Base-by-base conservation (phyloP, 176 grass and related monocot genomes). In the Canna indica region DNA sequence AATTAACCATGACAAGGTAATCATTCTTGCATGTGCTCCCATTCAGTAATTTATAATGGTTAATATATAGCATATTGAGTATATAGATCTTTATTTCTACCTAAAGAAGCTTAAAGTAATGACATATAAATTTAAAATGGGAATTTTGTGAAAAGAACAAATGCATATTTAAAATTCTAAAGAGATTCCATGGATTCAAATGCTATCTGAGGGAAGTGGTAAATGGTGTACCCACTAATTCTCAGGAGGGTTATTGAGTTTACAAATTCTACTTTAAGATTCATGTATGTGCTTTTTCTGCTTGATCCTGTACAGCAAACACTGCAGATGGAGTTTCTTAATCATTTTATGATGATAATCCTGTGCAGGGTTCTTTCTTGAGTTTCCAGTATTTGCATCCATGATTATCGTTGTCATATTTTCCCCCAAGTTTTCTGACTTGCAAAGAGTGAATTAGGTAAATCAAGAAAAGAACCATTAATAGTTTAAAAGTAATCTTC, bases 1-100 rank as follows among this genome's bases (percentile, higher is more conserved):
- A 7, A 59, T 96, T 20, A 96, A 96, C 84, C 73, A 91, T 78
- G 92, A 96, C 68, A 96, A 91, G 81, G 91, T 96, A 86, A 91
- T 82, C 30, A 36, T 81, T 64, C 38, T n/a, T 69, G 47, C 36
- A 39, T 66, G 7, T 66, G 8, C 26, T 17, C 29, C 16, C 30
- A 66, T 39, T 41, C 35, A 16, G 22, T 66, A 65, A 36, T 38
- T 17, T 38, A 66, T 16, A 25, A 66, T 18, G 63, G 2, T 22
- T 41, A 65, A 38, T 38, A 32, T 16, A 60, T 31, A 30, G 25
- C 26, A 16, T 60, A 30, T 31, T 5, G 35, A 3, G 18, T 39
- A 33, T 39, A 12, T 66, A n/a, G 17, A 66, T 38, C 18, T 66
- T 66, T 66, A 10, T 24, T 9, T 39, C 63, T 25, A 24, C 22